These are phyloP conservation scores for Arxiozyma bovina DNA, from an alignment of 1,139 yeast species.

Conservation along the genomic window DNA sequence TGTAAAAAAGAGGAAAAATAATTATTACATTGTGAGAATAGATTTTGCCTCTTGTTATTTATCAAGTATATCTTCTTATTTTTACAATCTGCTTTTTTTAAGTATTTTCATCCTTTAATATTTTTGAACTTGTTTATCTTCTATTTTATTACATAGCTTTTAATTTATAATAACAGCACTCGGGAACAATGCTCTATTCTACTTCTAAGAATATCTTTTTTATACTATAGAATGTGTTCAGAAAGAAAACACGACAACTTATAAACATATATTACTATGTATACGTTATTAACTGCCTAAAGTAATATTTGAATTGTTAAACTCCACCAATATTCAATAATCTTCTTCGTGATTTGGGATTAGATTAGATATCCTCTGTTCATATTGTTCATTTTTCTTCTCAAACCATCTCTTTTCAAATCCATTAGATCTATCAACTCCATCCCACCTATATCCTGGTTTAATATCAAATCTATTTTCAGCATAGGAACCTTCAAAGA, in stretches of 20 bases:
- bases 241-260: not conserved
- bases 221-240: no score
- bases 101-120: not conserved
- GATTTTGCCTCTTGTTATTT: no score
- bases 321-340: not conserved
- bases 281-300: not conserved
- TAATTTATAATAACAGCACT: no score
- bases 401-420: slow-evolving; percentile 62
- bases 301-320: not conserved
- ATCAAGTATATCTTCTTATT: not conserved
- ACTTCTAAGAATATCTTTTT: no score
- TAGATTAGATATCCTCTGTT: slow-evolving; percentile 27
- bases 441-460: slow-evolving; percentile 91
- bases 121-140: not conserved
- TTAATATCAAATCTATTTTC: slow-evolving; percentile 65
- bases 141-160: no score
- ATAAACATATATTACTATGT: not conserved
- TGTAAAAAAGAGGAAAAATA: not conserved
- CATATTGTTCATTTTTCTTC: slow-evolving; percentile 40
- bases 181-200: no score
- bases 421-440: slow-evolving; percentile 86
- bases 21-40: not conserved
- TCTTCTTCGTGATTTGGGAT: slow-evolving; percentile 10
- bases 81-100: no score
- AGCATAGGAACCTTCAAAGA: slow-evolving; percentile 44